phyloP scores from a whole-genome alignment of 768 basidiomycete genomes.

The Pleurotus tuoliensis region DNA sequence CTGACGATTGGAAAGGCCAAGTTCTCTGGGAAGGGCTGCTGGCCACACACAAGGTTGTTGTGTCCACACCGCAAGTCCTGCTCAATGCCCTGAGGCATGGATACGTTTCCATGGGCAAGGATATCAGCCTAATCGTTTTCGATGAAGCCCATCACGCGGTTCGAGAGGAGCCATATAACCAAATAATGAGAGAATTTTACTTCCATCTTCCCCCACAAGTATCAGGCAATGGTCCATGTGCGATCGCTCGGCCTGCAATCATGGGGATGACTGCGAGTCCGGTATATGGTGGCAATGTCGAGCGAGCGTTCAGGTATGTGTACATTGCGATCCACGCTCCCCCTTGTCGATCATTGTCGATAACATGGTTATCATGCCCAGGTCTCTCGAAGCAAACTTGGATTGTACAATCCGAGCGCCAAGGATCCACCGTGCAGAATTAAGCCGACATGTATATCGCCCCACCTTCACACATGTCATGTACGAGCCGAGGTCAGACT shows the following conservation, averaged over 20 bases:
- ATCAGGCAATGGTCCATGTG: background rate
- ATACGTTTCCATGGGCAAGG: slow-evolving; percentile 54
- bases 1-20: slow-evolving; percentile 73
- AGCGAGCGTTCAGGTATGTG: slow-evolving; percentile 54
- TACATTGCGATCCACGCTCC: background rate
- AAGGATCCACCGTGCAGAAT: slow-evolving; percentile 48
- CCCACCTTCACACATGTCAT: slow-evolving; percentile 61
- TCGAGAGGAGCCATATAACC: slow-evolving; percentile 71
- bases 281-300: slow-evolving; percentile 69
- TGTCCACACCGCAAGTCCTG: slow-evolving; percentile 75
- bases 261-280: slow-evolving; percentile 84
- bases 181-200: slow-evolving; percentile 77
- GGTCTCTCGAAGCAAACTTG: slow-evolving; percentile 64
- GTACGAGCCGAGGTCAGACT: slow-evolving; percentile 29
- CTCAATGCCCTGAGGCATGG: slow-evolving; percentile 75
- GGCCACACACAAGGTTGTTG: slow-evolving; percentile 56
- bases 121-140: slow-evolving; percentile 68
- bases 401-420: slow-evolving; percentile 66
- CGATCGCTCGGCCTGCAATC: slow-evolving; percentile 48
- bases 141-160: slow-evolving; percentile 82
- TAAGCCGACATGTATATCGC: slow-evolving; percentile 56
- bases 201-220: slow-evolving; percentile 40
- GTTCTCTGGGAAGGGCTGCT: slow-evolving; percentile 58
- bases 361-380: slow-evolving; percentile 18
- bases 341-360: background rate